phyloP scores from a whole-genome alignment of 1,139 yeast species.

The Nakaseomyces sp. region DNA sequence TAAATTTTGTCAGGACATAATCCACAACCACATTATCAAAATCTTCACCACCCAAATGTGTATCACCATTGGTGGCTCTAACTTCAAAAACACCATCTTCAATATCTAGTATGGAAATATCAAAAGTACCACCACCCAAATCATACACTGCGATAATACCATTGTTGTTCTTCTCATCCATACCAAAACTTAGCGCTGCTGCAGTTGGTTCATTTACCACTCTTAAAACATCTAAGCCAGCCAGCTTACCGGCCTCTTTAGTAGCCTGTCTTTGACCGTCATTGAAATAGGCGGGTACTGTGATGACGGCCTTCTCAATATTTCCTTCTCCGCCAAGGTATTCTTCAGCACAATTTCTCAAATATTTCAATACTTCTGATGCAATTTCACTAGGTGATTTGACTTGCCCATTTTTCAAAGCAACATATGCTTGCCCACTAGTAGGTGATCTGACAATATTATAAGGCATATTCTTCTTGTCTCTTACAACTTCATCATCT shows the following conservation, averaged over 20 bases:
- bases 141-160: constrained; percentile 73
- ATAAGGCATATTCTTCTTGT: constrained; percentile 48
- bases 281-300: constrained; percentile 75
- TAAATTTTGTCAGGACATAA: constrained; percentile 43
- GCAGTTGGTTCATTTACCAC: constrained; percentile 78
- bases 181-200: constrained; percentile 73
- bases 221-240: constrained; percentile 58
- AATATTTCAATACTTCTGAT: constrained; percentile 21
- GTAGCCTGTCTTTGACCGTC: constrained; percentile 76
- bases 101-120: constrained; percentile 67
- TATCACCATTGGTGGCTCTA: constrained; percentile 74
- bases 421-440: constrained; percentile 58
- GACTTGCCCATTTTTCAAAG: constrained; percentile 30
- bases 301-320: constrained; percentile 57
- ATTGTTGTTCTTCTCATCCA: constrained; percentile 37
- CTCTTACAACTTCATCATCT: constrained; percentile 59
- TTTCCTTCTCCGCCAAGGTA: constrained; percentile 32
- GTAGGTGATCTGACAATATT: constrained; percentile 39
- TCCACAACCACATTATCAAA: constrained; percentile 56
- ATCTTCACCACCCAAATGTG: constrained; percentile 80
- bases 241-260: constrained; percentile 57
- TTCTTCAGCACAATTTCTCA: constrained; percentile 49
- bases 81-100: constrained; percentile 80
- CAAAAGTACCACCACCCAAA: constrained; percentile 80
- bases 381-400: constrained; percentile 29